A percentile compares a stretch with the other conserved stretches of the same genome.
Evolutionary conservation across 108 stramenopile genomes (phyloP).

Genomic region (Parietichytrium sp.): DNA sequence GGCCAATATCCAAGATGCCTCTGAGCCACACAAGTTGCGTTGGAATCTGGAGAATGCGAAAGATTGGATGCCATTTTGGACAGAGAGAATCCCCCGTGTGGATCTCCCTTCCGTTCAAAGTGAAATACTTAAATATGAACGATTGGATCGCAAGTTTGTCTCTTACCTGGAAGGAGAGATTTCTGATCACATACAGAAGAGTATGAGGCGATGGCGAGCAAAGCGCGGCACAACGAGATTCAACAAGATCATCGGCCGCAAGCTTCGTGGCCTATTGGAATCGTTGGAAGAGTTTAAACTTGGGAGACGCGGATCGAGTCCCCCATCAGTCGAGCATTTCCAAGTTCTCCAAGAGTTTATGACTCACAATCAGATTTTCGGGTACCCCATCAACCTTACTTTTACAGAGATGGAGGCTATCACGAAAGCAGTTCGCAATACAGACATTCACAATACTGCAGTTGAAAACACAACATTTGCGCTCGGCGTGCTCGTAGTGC

Average conservation of each 20-base stretch:
- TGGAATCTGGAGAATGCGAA: constrained; percentile 44
- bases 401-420: constrained; percentile 57
- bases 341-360: not conserved
- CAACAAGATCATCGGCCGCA: not conserved
- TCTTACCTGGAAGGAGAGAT: not conserved
- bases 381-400: constrained; percentile 55
- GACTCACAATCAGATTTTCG: not conserved
- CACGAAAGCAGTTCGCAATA: constrained; percentile 43
- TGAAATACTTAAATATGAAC: constrained; percentile 35
- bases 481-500: constrained; percentile 48
- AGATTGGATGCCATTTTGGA: constrained; percentile 47
- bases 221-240: not conserved
- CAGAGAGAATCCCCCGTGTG: not conserved
- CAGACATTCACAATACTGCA: constrained; percentile 52
- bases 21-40: constrained; percentile 45
- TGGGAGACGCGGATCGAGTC: not conserved
- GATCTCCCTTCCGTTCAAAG: constrained; percentile 40
- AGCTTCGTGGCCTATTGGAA: not conserved
- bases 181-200: not conserved
- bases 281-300: constrained; percentile 1
- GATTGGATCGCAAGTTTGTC: not conserved
- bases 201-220: constrained; percentile 20
- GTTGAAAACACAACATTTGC: constrained; percentile 59
- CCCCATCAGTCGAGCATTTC: not conserved
- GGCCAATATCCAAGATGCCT: constrained; percentile 52